Conservation (phyloP, 257 asterid genomes). For the Rubia yunnanensis region DNA sequence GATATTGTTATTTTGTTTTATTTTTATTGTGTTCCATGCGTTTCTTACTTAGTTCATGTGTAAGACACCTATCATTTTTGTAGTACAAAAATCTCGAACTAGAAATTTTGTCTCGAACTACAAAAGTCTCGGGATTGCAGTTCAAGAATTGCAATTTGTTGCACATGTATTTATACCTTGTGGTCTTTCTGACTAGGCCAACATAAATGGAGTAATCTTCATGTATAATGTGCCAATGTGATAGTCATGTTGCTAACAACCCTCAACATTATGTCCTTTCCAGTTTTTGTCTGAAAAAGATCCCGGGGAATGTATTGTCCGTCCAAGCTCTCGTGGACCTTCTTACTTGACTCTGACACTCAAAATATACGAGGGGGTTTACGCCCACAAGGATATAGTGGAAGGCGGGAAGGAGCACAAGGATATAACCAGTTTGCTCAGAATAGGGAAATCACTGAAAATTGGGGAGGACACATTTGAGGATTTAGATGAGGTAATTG, state of each 20-base stretch:
- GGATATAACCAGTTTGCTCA: constrained; percentile 89
- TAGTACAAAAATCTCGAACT: not conserved
- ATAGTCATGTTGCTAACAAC: not conserved
- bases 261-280: not conserved
- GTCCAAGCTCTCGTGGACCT: constrained; percentile 93
- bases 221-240: not conserved
- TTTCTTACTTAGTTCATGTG: not conserved
- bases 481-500: constrained; percentile 88
- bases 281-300: constrained; percentile 81
- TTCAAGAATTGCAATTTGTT: not conserved
- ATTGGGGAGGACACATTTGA: constrained; percentile 97
- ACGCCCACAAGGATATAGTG: constrained; percentile 78
- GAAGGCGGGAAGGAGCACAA: constrained; percentile 93
- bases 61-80: not conserved
- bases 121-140: not conserved
- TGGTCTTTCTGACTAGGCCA: not conserved
- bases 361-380: constrained; percentile 70
- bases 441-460: constrained; percentile 83
- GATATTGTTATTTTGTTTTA: not conserved
- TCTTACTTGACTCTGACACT: constrained; percentile 71
- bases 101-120: not conserved
- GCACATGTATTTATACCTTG: not conserved
- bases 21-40: not conserved
- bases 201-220: not conserved
- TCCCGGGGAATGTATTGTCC: constrained; percentile 81